Conservation (phyloP, 2,329 filamentous ascomycete genomes). For the Piedraia hortae region DNA sequence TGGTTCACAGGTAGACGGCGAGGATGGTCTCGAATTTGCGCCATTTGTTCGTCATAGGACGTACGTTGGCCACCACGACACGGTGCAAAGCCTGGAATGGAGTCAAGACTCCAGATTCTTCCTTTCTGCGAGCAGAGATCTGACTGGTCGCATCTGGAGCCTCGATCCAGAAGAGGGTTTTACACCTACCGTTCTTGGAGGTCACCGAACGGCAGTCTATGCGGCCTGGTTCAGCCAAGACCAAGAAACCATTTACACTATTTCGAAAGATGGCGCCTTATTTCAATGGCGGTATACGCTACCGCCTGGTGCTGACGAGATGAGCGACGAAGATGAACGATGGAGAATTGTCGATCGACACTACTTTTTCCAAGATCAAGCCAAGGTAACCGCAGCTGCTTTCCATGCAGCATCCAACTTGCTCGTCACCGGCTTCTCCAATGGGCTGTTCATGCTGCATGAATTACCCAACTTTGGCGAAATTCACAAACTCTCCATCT, state of each 20-base stretch:
- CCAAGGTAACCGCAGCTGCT: conserved; percentile 66
- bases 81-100: conserved; percentile 70
- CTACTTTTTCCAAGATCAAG: conserved; percentile 69
- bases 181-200: conserved; percentile 63
- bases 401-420: conserved; percentile 70
- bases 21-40: conserved; percentile 72
- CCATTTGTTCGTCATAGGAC: conserved; percentile 75
- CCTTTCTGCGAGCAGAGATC: conserved; percentile 67
- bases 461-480: conserved; percentile 89
- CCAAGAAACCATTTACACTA: conserved; percentile 85
- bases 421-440: conserved; percentile 90
- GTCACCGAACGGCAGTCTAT: conserved; percentile 69
- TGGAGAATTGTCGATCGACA: conserved; percentile 83
- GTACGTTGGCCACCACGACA: conserved; percentile 71
- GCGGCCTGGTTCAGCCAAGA: conserved; percentile 93
- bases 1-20: conserved; percentile 12
- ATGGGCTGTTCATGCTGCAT: conserved; percentile 78
- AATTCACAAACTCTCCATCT: conserved; percentile 82
- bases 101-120: conserved; percentile 91
- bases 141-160: conserved; percentile 90
- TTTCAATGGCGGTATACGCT: conserved; percentile 73
- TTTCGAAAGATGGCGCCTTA: conserved; percentile 89
- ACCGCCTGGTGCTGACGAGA: conserved; percentile 25
- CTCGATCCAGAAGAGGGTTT: conserved; percentile 67
- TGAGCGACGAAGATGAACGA: conserved; percentile 36